Percentiles rank a stretch among this genome's conserved stretches.
phyloP scores from a whole-genome alignment of 768 basidiomycete genomes.

The Strobilomyces echinocephalus region DNA sequence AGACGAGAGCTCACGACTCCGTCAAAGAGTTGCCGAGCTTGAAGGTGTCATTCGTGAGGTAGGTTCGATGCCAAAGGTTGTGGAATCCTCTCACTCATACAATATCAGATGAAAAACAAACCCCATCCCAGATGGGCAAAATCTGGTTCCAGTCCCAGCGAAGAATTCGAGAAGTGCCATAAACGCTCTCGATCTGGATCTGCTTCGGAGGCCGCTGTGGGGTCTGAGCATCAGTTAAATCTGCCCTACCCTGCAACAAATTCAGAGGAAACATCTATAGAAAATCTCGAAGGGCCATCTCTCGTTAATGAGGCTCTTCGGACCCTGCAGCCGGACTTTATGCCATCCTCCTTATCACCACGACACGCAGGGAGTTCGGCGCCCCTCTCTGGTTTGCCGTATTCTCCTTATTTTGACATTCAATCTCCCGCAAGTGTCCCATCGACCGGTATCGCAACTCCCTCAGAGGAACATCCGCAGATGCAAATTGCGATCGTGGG shows the following conservation, averaged over 20 bases:
- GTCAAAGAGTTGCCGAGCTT: slow-evolving; percentile 74
- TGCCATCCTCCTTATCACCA: slow-evolving; percentile 30
- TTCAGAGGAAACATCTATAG: slow-evolving; percentile 4
- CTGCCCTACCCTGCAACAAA: not conserved
- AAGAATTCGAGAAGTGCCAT: slow-evolving; percentile 28
- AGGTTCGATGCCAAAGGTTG: slow-evolving; percentile 6
- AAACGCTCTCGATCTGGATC: slow-evolving; percentile 17
- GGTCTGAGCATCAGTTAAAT: slow-evolving; percentile 4
- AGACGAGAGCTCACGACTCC: slow-evolving; percentile 62
- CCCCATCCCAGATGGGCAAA: slow-evolving; percentile 61
- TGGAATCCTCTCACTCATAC: not conserved
- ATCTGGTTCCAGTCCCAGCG: slow-evolving; percentile 20
- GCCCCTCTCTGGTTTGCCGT: slow-evolving; percentile 7
- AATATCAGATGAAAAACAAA: slow-evolving; percentile 60
- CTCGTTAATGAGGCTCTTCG: slow-evolving; percentile 8
- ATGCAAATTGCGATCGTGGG: slow-evolving; percentile 27
- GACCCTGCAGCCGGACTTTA: slow-evolving; percentile 17
- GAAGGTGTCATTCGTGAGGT: slow-evolving; percentile 84
- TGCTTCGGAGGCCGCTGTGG: slow-evolving; percentile 9
- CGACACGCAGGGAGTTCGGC: slow-evolving; percentile 30
- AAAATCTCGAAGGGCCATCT: not conserved
- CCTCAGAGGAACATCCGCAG: slow-evolving; percentile 40
- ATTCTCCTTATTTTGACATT: slow-evolving; percentile 16
- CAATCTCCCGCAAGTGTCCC: slow-evolving; percentile 25
- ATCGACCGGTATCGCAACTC: slow-evolving; percentile 38